Base-by-base conservation (phyloP, 352 stramenopile species). In the Phytophthora sp. region DNA sequence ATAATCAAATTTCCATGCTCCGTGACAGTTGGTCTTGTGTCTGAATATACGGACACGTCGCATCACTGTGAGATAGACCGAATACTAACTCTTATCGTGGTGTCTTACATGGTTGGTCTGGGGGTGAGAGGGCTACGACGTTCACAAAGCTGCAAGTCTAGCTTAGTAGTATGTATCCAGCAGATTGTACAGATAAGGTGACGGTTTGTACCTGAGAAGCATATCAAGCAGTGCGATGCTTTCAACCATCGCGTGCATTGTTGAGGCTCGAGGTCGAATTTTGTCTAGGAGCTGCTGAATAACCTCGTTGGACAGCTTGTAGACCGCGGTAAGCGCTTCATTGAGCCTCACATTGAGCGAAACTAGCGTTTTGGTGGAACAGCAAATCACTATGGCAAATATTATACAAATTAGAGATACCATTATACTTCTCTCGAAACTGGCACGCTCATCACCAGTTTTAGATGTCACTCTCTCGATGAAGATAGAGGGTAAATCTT, bases 191-290 rank as follows among this genome's bases (percentile, higher is more conserved):
- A 51, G 39, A 27, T 12, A 39, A 47, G 13, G 8, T 56, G 27
- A 13, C 18, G 18, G 20, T 12, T 29, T 2, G 15, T 63, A 95
- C 88, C 88, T 95, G 21, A 97, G 71, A 9, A 98, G 74, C 89
- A 98, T 97, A 49, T 98, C 93, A 20, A 98, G 72, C 23, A 98
- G 59, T n/a, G 91, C 87, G 8, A 97, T 73, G 50, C 86, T 93
- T 70, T 98, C 92, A 29, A 92, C 80, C 77, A 96, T 93, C 13
- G 82, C 76, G 57, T 97, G 96, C 55, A 98, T 82, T 4, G 76
- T 66, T 11, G 80, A 76, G 1, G 93, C 80, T 47, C 79, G 74
- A 21, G 90, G 80, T 8, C 83, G 80, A 51, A 98, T 90, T 52
- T 86, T 82, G 52, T 92, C 74, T 8, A 97, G 74, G 2, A 97